phyloP scores from a whole-genome alignment of 371 early-diverging fungal species.

The Lichtheimia ramosa region DNA sequence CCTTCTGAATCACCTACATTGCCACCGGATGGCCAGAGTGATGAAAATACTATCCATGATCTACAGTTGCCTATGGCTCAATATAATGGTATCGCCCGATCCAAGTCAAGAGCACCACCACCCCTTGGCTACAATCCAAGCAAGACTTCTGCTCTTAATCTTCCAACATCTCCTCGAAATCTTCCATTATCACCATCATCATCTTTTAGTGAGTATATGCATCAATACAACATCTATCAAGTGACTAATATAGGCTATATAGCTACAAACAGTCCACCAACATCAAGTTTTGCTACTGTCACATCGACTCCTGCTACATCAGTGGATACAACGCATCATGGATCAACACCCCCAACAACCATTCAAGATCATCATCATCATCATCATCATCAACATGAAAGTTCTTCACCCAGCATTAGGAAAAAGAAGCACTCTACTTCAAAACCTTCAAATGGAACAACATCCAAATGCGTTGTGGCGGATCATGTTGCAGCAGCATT shows the following conservation, averaged over 20 bases:
- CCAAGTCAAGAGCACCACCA: conserved; percentile 4
- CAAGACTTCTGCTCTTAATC: background rate
- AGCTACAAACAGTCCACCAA: too few relatives aligned
- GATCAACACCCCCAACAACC: background rate
- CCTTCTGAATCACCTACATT: conserved; percentile 18
- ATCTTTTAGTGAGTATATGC: conserved; percentile 3
- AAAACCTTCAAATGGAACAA: background rate
- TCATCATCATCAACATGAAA: background rate
- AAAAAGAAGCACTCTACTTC: background rate
- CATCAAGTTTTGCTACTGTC: background rate
- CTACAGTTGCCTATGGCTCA: background rate
- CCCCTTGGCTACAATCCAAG: background rate
- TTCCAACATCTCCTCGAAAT: background rate
- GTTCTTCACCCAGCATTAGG: background rate
- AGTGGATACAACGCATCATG: background rate
- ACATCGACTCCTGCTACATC: background rate
- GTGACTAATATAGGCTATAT: too few relatives aligned
- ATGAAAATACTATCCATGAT: background rate
- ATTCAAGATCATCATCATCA: background rate
- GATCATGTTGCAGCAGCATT: conserved; percentile 14
- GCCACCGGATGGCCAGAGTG: conserved; percentile 9
- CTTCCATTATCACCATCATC: conserved; percentile 8
- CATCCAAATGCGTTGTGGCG: background rate
- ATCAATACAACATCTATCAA: too few relatives aligned
- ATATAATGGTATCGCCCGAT: background rate